Evolutionary conservation across 441 rosid genomes (phyloP).

Genomic region (Gossypium davidsonii): DNA sequence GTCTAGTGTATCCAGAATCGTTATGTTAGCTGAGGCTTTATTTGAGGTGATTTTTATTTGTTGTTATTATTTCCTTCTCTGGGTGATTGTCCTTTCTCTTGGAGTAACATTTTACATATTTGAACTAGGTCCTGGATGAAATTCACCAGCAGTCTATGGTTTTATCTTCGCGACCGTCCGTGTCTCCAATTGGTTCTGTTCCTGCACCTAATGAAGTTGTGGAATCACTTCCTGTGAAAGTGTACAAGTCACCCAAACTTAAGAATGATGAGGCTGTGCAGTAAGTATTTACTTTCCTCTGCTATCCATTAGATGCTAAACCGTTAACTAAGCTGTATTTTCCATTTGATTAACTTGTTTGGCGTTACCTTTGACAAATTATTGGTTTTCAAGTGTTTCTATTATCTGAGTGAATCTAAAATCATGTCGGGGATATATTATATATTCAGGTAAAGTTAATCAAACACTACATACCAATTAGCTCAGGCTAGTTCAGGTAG

Average conservation of each 20-base stretch:
- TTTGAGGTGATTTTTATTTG: slow-evolving; percentile 58
- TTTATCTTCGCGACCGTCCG: slow-evolving; percentile 78
- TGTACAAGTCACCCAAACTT: slow-evolving; percentile 46
- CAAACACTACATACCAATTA: not conserved
- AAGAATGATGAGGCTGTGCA: slow-evolving; percentile 74
- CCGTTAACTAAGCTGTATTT: not conserved
- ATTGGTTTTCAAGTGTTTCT: not conserved
- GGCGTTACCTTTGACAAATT: not conserved
- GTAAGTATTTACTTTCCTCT: slow-evolving; percentile 35
- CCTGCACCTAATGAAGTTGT: slow-evolving; percentile 93
- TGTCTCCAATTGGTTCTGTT: slow-evolving; percentile 86
- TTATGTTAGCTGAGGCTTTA: slow-evolving; percentile 93
- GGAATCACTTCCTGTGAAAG: slow-evolving; percentile 68
- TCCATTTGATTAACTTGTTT: not conserved
- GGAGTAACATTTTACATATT: slow-evolving; percentile 24
- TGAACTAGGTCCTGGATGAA: slow-evolving; percentile 93
- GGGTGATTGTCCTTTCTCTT: slow-evolving; percentile 5
- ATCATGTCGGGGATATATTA: not conserved
- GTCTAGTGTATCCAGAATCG: slow-evolving; percentile 94
- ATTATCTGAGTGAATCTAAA: not conserved
- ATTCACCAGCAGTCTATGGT: slow-evolving; percentile 97
- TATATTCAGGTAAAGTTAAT: not conserved
- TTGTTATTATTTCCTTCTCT: not conserved
- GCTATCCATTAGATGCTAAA: slow-evolving; percentile 3
- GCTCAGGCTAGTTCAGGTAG: not conserved